Base-by-base conservation (phyloP, 352 stramenopile species). In the Phytophthora nicotianae region DNA sequence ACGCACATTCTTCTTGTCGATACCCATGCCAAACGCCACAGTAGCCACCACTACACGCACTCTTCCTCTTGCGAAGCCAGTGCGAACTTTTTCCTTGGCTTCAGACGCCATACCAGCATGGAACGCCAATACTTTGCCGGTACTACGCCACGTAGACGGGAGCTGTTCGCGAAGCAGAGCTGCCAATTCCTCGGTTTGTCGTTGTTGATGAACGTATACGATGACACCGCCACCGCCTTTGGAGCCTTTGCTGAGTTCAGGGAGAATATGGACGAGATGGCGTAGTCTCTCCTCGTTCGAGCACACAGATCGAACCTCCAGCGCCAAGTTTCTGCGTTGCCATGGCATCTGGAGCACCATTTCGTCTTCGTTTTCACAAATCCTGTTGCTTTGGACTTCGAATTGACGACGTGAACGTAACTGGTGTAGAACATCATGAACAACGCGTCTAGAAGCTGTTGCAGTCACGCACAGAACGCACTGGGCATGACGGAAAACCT, bases 21-120 rank as follows among this genome's bases (percentile, higher is more conserved):
- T 99, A 50, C 97, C 98, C 84, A 99, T 97, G 9, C 97, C 97
- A 67, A 99, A 99, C 1, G 97, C 97, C 58, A 99, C 93, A 10
- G 97, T 99, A 4, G 97, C 97, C 65, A 98, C 95, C 47, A 98
- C 90, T 24, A 98, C 83, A 27, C 84, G 82, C 20, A 95, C 80
- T 48, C 83, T 70, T 6, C 96, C 96, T 58, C 83, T 74, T 41
- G 97, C 76, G 62, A 99, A 99, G 17, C 83, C 78, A 14, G 59
- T 76, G 0, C 83, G 83, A 42, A 93, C 74, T 59, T 93, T 93
- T 53, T 91, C 84, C 62, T 89, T 92, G 3, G 74, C 71, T n/a
- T 90, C 61, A 0, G 81, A 50, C 27, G 96, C 75, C 72, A 98
- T 90, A 17, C 97, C 93, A 23, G 96, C 97, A 78, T 99, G 96